Conservation (phyloP, 768 basidiomycete species). For the Boletus tomentosulus region DNA sequence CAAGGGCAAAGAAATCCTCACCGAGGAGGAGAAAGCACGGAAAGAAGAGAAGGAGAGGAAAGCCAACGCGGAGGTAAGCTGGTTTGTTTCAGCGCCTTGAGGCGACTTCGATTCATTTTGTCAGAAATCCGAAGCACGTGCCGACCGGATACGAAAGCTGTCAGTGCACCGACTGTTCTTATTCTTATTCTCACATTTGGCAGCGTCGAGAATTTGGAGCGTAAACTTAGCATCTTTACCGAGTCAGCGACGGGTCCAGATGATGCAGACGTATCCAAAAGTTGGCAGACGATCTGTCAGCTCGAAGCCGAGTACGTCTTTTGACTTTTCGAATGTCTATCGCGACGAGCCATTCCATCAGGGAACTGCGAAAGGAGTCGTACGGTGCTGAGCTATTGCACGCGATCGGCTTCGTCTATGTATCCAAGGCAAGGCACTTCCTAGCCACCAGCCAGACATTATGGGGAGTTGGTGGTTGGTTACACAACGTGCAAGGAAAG, state of each 20-base stretch:
- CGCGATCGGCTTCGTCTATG: conserved; percentile 82
- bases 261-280: conserved; percentile 64
- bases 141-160: conserved; percentile 71
- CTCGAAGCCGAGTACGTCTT: conserved; percentile 75
- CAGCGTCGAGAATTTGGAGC: conserved; percentile 64
- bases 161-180: conserved; percentile 9
- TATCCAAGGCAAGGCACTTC: conserved; percentile 77
- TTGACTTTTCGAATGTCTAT: not conserved
- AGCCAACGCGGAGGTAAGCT: conserved; percentile 59
- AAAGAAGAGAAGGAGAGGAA: conserved; percentile 71
- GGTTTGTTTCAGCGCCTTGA: conserved; percentile 1
- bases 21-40: conserved; percentile 68
- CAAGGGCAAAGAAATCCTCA: conserved; percentile 50
- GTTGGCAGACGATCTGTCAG: conserved; percentile 74
- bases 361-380: conserved; percentile 79
- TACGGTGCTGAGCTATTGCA: conserved; percentile 86
- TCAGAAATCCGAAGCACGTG: conserved; percentile 77
- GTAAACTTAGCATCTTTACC: conserved; percentile 83
- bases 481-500: conserved; percentile 89
- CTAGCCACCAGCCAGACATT: conserved; percentile 66
- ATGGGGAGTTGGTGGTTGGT: conserved; percentile 86
- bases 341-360: conserved; percentile 25
- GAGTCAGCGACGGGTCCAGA: conserved; percentile 72
- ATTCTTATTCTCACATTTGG: conserved; percentile 1
- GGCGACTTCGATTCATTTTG: conserved; percentile 4